Conservation (phyloP, 164 flowering plant genomes). For the Vitis cinerea region DNA sequence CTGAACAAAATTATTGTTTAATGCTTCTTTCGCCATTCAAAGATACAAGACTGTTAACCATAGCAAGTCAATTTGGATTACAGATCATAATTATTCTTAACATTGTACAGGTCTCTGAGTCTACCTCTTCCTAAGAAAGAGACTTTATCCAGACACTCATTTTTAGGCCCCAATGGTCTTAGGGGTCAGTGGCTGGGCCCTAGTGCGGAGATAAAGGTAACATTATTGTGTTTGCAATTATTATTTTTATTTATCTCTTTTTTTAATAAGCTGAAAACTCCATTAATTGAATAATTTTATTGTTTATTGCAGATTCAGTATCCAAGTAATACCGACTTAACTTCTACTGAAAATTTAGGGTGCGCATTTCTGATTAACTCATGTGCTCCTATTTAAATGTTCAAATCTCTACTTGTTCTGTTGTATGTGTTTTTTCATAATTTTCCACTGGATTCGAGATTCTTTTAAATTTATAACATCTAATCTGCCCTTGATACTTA, state of each 20-base stretch:
- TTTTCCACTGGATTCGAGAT: not conserved
- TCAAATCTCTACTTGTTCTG: not conserved
- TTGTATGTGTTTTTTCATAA: not conserved
- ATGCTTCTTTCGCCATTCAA: no score
- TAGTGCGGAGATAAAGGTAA: slow-evolving; percentile 66
- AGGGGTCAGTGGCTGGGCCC: slow-evolving; percentile 81
- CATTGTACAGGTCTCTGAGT: slow-evolving; percentile 51
- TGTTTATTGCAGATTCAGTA: slow-evolving; percentile 67
- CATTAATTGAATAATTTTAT: not conserved
- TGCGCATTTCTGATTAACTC: slow-evolving; percentile 21
- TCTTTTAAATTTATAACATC: no score
- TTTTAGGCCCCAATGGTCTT: slow-evolving; percentile 91
- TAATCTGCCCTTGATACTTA: not conserved
- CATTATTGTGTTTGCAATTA: not conserved
- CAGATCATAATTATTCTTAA: not conserved
- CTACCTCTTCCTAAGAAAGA: slow-evolving; percentile 80
- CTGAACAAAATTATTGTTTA: no score
- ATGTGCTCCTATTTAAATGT: not conserved
- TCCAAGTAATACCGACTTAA: slow-evolving; percentile 61
- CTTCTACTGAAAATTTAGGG: slow-evolving; percentile 49
- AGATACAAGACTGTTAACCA: no score
- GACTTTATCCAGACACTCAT: slow-evolving; percentile 90
- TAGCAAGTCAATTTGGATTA: not conserved
- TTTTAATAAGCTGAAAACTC: not conserved
- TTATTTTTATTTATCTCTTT: slow-evolving; percentile 6